Base-by-base conservation (phyloP, 148 eudicot genomes). In the Arctostaphylos glauca region DNA sequence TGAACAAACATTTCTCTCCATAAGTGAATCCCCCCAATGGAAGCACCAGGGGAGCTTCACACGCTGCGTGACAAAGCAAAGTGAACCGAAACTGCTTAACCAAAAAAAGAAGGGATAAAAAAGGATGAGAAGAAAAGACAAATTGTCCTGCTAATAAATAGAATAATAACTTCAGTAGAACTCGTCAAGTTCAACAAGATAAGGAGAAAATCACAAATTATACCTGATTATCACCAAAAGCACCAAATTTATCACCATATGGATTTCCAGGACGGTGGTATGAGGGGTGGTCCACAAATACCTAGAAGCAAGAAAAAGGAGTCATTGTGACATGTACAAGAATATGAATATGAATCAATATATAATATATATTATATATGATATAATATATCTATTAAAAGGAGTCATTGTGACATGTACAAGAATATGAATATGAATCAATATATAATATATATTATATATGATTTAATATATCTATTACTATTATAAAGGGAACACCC, bases 181-280 rank as follows among this genome's bases (percentile, higher is more conserved):
- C 16, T 21, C 55, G 80, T 59, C 53, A 71, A 79, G 59, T 53
- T 80, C 60, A 78, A 82, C 14, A 16, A 13, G n/a, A 74, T 14
- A 25, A 4, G 1, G 46, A 48, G 9, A 80, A 23, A 16, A 79
- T 31, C 23, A 68, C 43, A 80, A 21, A 1, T 43, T 58, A 3
- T 86, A 92, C 99, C 97, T 96, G 99, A 82, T 96, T 96, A 88
- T 96, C 99, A 53, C 95, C 95, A 89, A 96, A 96, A 79, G 99
- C 99, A 83, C 99, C 99, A 84, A 48, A 84, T 72, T 68, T 83
- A 85, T 96, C 99, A 79, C 98, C 99, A 85, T 96, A 96, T 13
- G 98, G 99, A 83, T 93, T 96, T 83, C 99, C 98, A 74, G 98
- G 99, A 66, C 98, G 91, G 83, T 93, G 99, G 84, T 93, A 96